A percentile compares a stretch with the other conserved stretches of the same genome.
Conservation (phyloP, 2,329 filamentous ascomycete genomes). For the Aspergillus novoparasiticus region DNA sequence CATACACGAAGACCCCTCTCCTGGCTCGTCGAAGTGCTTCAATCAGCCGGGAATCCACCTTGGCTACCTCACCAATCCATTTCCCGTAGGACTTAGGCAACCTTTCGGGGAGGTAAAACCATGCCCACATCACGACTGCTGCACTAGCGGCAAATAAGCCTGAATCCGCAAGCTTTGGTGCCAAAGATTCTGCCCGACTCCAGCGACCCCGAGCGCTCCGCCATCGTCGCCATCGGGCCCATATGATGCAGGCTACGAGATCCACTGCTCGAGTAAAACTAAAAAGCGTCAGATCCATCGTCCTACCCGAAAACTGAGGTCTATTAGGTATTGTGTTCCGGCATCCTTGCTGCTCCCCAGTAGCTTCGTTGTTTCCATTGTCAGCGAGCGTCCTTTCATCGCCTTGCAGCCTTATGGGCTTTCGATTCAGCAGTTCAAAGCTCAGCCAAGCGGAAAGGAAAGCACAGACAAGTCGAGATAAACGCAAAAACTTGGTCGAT, state of each 20-base stretch:
- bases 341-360: slow-evolving; percentile 6
- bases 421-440: slow-evolving; percentile 52
- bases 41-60: slow-evolving; percentile 73
- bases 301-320: slow-evolving; percentile 65
- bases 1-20: slow-evolving; percentile 68
- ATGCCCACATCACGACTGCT: slow-evolving; percentile 83
- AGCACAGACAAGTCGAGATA: slow-evolving; percentile 47
- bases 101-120: slow-evolving; percentile 74
- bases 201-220: slow-evolving; percentile 33
- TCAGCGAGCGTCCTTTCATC: slow-evolving; percentile 10
- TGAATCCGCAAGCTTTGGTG: slow-evolving; percentile 61
- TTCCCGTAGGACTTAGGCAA: slow-evolving; percentile 75
- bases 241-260: slow-evolving; percentile 67
- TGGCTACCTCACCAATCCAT: slow-evolving; percentile 78
- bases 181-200: slow-evolving; percentile 43
- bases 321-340: slow-evolving; percentile 18
- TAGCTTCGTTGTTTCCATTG: slow-evolving; percentile 11
- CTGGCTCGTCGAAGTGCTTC: slow-evolving; percentile 70
- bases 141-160: slow-evolving; percentile 71
- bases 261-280: slow-evolving; percentile 72
- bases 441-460: slow-evolving; percentile 53
- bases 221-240: slow-evolving; percentile 53
- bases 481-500: slow-evolving; percentile 22
- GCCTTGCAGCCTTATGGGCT: slow-evolving; percentile 25
- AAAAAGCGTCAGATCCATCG: slow-evolving; percentile 82